Evolutionary conservation across 768 basidiomycete genomes (phyloP).

Genomic region (Termitomyces sp.): DNA sequence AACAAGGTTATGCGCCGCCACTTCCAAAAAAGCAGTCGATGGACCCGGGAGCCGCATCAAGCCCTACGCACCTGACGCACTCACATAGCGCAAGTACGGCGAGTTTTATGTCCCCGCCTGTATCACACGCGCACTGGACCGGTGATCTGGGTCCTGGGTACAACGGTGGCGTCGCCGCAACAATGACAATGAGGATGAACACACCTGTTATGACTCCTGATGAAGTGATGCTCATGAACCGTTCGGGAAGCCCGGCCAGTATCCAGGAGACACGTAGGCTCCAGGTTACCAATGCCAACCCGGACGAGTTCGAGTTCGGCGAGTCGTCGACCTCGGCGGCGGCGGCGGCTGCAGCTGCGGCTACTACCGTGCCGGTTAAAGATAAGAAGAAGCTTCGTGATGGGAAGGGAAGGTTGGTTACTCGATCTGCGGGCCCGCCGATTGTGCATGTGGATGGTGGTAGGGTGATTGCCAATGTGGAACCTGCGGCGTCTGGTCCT

Average conservation of each 20-base stretch:
- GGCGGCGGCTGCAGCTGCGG: constrained; percentile 12
- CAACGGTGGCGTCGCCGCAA: constrained; percentile 21
- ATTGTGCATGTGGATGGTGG: constrained; percentile 41
- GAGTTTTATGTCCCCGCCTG: constrained; percentile 17
- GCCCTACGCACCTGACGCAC: constrained; percentile 13
- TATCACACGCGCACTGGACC: constrained; percentile 16
- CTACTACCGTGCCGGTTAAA: not conserved
- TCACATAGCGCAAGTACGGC: constrained; percentile 18
- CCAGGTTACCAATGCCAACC: constrained; percentile 38
- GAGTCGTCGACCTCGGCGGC: constrained; percentile 16
- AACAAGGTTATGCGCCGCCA: constrained; percentile 11
- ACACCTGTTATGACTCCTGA: constrained; percentile 9
- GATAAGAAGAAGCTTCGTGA: constrained; percentile 11
- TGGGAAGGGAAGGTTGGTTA: constrained; percentile 24
- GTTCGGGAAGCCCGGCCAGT: constrained; percentile 42
- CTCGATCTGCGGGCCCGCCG: constrained; percentile 26
- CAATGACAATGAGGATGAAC: constrained; percentile 10
- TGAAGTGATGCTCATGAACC: constrained; percentile 19
- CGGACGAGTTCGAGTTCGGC: constrained; percentile 11
- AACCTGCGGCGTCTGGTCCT: constrained; percentile 1
- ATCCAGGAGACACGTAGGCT: constrained; percentile 35
- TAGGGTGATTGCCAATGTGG: constrained; percentile 30
- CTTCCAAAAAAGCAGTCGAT: constrained; percentile 16
- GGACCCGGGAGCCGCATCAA: constrained; percentile 7
- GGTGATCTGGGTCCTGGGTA: constrained; percentile 18